These are phyloP conservation scores for Venturia carpophila DNA, from an alignment of 2,329 filamentous ascomycete species.

Conservation along the genomic window DNA sequence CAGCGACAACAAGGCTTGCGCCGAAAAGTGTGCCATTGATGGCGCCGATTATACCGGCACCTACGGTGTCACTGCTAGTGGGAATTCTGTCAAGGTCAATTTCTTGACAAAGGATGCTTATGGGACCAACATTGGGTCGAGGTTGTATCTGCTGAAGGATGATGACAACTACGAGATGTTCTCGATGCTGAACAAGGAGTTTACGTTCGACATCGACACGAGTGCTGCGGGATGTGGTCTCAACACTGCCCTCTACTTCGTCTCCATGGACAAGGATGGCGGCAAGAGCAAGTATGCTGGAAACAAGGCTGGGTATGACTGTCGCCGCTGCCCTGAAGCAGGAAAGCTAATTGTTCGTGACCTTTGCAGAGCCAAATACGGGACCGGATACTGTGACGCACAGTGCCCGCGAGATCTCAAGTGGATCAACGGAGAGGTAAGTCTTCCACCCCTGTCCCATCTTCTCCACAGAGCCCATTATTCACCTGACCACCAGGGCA, in stretches of 20 bases:
- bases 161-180: constrained; percentile 37
- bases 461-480: neutral
- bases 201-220: constrained; percentile 40
- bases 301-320: constrained; percentile 35
- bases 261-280: constrained; percentile 56
- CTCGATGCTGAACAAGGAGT: constrained; percentile 36
- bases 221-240: constrained; percentile 60
- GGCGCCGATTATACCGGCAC: constrained; percentile 35
- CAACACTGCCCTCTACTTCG: constrained; percentile 63
- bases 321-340: neutral
- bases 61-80: constrained; percentile 45
- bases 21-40: constrained; percentile 36
- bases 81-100: constrained; percentile 46
- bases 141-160: constrained; percentile 36
- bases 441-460: neutral
- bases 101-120: constrained; percentile 48
- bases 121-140: constrained; percentile 36
- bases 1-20: constrained; percentile 32
- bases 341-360: neutral
- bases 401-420: constrained; percentile 44
- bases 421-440: constrained; percentile 44
- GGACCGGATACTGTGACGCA: constrained; percentile 48
- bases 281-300: constrained; percentile 43
- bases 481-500: constrained; percentile 30
- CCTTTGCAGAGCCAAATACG: constrained; percentile 44